Conservation (phyloP, 129 eudicot genomes). For the Centaurea solstitialis region DNA sequence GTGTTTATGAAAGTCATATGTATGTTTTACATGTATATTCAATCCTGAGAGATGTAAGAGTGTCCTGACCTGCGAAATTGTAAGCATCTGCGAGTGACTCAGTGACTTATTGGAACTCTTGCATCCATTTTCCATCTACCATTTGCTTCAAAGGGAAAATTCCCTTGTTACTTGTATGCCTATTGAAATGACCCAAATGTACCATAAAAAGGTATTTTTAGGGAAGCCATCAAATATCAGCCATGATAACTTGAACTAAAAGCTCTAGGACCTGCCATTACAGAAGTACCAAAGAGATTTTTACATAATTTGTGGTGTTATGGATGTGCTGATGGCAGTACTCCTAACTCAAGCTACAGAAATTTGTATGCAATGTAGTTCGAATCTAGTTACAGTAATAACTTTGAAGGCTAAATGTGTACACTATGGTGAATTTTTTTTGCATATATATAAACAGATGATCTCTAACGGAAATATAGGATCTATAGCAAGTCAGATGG, state of each 20-base stretch:
- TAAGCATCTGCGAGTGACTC: neutral
- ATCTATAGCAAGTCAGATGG: neutral
- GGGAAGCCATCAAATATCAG: neutral
- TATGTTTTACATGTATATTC: neutral
- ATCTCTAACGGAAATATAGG: neutral
- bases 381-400: neutral
- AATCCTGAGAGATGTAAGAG: neutral
- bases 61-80: neutral
- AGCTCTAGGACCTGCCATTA: neutral
- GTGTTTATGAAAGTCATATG: neutral
- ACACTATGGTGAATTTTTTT: neutral
- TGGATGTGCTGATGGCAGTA: neutral
- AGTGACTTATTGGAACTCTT: neutral
- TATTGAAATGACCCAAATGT: neutral
- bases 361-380: neutral
- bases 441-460: neutral
- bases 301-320: neutral
- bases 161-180: neutral
- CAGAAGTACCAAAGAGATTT: neutral
- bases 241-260: neutral
- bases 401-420: conserved; percentile 8
- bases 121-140: neutral
- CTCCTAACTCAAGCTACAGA: neutral
- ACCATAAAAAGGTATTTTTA: neutral
- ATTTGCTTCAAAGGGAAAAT: neutral